Base-by-base conservation (phyloP, 495 filamentous ascomycete species). In the Acidiella bohemica region DNA sequence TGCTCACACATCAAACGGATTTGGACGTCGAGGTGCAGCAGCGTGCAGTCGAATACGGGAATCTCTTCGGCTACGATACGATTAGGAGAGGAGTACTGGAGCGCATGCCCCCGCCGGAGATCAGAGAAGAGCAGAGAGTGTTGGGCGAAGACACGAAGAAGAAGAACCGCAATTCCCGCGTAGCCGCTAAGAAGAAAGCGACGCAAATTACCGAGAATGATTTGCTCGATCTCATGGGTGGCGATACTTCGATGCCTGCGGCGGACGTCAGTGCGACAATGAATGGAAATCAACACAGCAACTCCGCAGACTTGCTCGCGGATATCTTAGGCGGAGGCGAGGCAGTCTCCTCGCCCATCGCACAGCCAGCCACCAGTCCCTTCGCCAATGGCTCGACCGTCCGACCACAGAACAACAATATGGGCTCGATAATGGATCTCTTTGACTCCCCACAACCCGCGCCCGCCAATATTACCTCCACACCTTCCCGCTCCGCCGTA, bases 41-140 rank as follows among this genome's bases (percentile, higher is more conserved):
- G 60, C 74, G 90, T 53, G 79, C 86, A 9, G 87, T 93, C 12
- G 90, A 97, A 58, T 97, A 93, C 48, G 77, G 76, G 32, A 96
- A 97, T 53, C 69, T 97, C 11, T 95, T 97, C 50, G 73, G 73
- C 1, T 85, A 81, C 46, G 85, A 97, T 43, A 71, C 86, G 34
- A 81, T 97, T 40, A 78, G 88, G 20, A 71, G 73, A 30, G 90
- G 90, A 34, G 90, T 97, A 9, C 66, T 97, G 1, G 90, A 97
- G 62, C 84, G 86, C 55, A 97, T 97, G 90, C 90, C 90, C 10
- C 73, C 88, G 2, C 90, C 90, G 6, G 87, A 96, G 57, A 95
- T 96, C 51, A 84, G 85, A 38, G 90, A 97, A 58, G 80, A 87
- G 55, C 85, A 86, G 39, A 67, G 88, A 27, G 84, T 93, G 5